Percentiles rank a stretch among this genome's conserved stretches.
Evolutionary conservation across 192 early-diverging fungal genomes (phyloP).

Genomic region (Entrophospora sp.): DNA sequence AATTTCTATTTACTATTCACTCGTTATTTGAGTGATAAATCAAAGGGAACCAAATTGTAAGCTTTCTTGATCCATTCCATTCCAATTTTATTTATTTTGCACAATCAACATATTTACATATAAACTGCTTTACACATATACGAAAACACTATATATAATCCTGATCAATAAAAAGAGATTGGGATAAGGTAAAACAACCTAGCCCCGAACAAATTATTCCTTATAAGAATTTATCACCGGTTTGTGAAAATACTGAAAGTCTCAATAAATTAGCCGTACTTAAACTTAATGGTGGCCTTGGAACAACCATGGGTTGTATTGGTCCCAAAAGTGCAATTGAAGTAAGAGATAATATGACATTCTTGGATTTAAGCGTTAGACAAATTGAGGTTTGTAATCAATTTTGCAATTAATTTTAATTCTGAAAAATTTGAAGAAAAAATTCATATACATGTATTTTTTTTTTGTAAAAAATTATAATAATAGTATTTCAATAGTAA

Average conservation of each 20-base stretch:
- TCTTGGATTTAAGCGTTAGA: slow-evolving; percentile 95
- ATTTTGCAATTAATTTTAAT: neutral
- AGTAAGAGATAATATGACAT: slow-evolving; percentile 97
- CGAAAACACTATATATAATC: neutral
- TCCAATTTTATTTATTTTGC: too few species aligned
- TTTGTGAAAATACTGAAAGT: slow-evolving; percentile 41
- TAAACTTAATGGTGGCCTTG: slow-evolving; percentile 98
- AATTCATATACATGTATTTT: neutral
- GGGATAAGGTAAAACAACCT: slow-evolving; percentile 92
- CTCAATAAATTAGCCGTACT: slow-evolving; percentile 91
- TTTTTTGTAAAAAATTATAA: neutral
- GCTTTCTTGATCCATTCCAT: too few species aligned
- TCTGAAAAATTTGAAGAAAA: neutral
- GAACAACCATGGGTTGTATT: slow-evolving; percentile 98
- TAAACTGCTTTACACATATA: neutral
- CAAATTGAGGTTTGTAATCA: slow-evolving; percentile 96
- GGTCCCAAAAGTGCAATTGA: slow-evolving; percentile 98
- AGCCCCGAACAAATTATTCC: slow-evolving; percentile 76
- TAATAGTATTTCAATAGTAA: slow-evolving; percentile 81
- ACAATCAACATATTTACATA: neutral
- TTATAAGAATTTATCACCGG: slow-evolving; percentile 67
- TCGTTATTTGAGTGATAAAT: slow-evolving; percentile 76
- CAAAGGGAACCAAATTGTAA: slow-evolving; percentile 73
- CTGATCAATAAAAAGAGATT: slow-evolving; percentile 57
- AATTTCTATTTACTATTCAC: slow-evolving; percentile 75